These are phyloP conservation scores for Leavenworthia alabamica DNA, from an alignment of 345 rosid species.

Conservation along the genomic window DNA sequence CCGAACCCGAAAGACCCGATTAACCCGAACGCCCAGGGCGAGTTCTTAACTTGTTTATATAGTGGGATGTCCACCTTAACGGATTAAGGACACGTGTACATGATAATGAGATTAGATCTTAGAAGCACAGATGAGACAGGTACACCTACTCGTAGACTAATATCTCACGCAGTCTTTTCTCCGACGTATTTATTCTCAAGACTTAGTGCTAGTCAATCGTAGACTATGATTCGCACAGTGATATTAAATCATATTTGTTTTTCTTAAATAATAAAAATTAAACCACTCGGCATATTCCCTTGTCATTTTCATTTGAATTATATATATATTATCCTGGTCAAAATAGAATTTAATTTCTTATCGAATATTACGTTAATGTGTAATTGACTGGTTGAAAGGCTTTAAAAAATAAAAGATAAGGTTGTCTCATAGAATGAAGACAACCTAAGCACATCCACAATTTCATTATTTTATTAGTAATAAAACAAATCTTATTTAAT, in stretches of 20 bases:
- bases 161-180: background rate
- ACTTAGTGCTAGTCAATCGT: background rate
- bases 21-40: too few species aligned
- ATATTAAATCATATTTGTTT: too few species aligned
- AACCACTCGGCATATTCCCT: too few species aligned
- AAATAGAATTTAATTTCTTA: background rate
- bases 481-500: background rate
- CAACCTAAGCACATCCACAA: conserved; percentile 25
- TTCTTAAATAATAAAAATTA: too few species aligned
- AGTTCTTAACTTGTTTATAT: background rate
- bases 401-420: conserved; percentile 7
- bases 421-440: conserved; percentile 29
- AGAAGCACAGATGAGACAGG: background rate
- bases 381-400: conserved; percentile 16
- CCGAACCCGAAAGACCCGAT: too few species aligned
- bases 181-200: background rate
- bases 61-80: background rate
- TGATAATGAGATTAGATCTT: background rate
- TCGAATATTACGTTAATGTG: conserved; percentile 13
- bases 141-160: conserved; percentile 26
- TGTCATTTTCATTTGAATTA: conserved; percentile 23
- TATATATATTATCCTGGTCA: background rate
- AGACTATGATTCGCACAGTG: too few species aligned
- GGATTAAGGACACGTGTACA: conserved; percentile 6
- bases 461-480: background rate